Evolutionary conservation across 768 basidiomycete genomes (phyloP).

Genomic region (Daedalea quercina): DNA sequence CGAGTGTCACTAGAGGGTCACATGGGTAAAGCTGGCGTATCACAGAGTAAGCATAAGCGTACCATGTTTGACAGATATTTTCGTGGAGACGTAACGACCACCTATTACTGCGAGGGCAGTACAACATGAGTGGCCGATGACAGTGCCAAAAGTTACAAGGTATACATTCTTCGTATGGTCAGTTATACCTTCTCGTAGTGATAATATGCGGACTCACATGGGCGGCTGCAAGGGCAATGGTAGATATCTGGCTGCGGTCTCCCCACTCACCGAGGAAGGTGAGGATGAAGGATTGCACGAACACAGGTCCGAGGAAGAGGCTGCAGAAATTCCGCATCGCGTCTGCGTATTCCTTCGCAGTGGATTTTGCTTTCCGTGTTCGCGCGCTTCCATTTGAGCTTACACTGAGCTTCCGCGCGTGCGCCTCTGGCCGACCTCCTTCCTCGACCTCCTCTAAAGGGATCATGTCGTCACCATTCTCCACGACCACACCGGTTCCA

Average conservation of each 20-base stretch:
- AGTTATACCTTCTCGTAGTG: constrained; percentile 7
- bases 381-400: constrained; percentile 10
- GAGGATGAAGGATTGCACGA: constrained; percentile 90
- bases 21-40: no score
- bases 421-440: constrained; percentile 32
- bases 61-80: constrained; percentile 95
- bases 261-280: constrained; percentile 99
- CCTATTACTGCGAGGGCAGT: constrained; percentile 90
- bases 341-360: constrained; percentile 34
- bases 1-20: constrained; percentile 83
- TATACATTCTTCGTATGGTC: constrained; percentile 68
- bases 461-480: constrained; percentile 36
- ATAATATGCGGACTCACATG: constrained; percentile 47
- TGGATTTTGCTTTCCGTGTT: constrained; percentile 10
- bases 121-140: constrained; percentile 83
- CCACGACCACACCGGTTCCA: constrained; percentile 27
- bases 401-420: not conserved
- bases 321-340: constrained; percentile 79
- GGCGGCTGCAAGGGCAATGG: constrained; percentile 91
- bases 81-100: constrained; percentile 86
- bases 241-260: constrained; percentile 94
- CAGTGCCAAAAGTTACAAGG: constrained; percentile 83
- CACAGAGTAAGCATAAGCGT: no score
- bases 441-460: constrained; percentile 76
- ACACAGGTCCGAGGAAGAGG: constrained; percentile 83